These are phyloP conservation scores for Saccharomycopsis oosterbeekiorum DNA, from an alignment of 805 yeast genomes.

Conservation along the genomic window DNA sequence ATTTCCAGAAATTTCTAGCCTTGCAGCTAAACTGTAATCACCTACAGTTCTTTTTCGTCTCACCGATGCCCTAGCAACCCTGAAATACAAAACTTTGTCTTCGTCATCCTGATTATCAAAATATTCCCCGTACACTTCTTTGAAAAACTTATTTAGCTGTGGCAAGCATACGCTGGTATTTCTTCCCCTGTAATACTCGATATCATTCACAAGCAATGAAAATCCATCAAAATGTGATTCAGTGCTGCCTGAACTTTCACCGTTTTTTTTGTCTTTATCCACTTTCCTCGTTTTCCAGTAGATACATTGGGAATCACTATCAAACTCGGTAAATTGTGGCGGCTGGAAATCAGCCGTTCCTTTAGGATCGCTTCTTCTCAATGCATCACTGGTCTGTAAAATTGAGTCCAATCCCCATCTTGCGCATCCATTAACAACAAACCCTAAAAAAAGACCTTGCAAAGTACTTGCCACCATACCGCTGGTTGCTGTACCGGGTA, in stretches of 20 bases:
- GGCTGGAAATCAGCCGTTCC: constrained; percentile 11
- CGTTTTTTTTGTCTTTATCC: constrained; percentile 1
- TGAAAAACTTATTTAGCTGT: constrained; percentile 26
- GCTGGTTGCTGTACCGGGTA: constrained; percentile 77
- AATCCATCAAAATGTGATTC: constrained; percentile 33
- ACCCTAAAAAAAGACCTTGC: constrained; percentile 79
- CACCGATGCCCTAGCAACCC: constrained; percentile 45
- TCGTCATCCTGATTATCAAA: neutral
- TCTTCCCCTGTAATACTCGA: constrained; percentile 61
- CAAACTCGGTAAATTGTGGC: constrained; percentile 23
- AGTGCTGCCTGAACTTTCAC: neutral
- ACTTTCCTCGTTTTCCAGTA: constrained; percentile 26
- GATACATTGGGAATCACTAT: constrained; percentile 26
- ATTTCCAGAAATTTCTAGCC: neutral
- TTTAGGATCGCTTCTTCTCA: constrained; percentile 52
- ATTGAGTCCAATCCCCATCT: constrained; percentile 93
- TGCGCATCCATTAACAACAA: constrained; percentile 74
- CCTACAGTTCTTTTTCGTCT: constrained; percentile 34
- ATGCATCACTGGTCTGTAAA: constrained; percentile 60
- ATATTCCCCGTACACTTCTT: constrained; percentile 8
- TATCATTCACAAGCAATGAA: constrained; percentile 67
- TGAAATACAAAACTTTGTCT: constrained; percentile 36
- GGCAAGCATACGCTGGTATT: constrained; percentile 35
- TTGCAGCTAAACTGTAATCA: constrained; percentile 59
- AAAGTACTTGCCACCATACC: constrained; percentile 62